Percentiles rank a stretch among this genome's conserved stretches.
phyloP scores from a whole-genome alignment of 768 basidiomycete genomes.

The Leccinellum albellum region DNA sequence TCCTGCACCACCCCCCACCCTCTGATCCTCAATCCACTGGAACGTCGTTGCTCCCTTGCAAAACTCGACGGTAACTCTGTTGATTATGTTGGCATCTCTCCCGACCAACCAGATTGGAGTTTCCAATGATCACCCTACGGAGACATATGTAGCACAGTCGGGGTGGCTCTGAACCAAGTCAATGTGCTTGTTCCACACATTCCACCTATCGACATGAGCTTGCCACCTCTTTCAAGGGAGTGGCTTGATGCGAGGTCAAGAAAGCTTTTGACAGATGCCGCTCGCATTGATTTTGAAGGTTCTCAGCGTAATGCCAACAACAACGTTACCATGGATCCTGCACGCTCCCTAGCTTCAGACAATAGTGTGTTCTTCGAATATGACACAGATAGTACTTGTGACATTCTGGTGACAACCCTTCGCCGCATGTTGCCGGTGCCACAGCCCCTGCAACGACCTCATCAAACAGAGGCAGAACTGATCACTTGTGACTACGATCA shows the following conservation, averaged over 20 bases:
- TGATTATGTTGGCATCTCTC: conserved; percentile 23
- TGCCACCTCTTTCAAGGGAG: conserved; percentile 12
- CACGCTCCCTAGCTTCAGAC: background rate
- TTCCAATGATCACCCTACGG: conserved; percentile 25
- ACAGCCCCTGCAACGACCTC: background rate
- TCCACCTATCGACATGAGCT: conserved; percentile 21
- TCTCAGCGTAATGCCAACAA: background rate
- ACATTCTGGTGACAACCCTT: background rate
- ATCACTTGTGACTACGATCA: conserved; percentile 2
- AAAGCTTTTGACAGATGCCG: conserved; percentile 12
- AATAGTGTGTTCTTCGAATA: conserved; percentile 18
- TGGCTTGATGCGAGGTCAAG: conserved; percentile 17
- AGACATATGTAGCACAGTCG: conserved; percentile 19
- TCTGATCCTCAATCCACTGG: conserved; percentile 9
- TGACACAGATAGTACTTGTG: conserved; percentile 20
- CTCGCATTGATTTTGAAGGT: conserved; percentile 10
- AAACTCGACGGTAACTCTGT: conserved; percentile 13
- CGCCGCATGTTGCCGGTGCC: background rate
- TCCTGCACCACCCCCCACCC: conserved; percentile 9
- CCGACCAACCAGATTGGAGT: conserved; percentile 21
- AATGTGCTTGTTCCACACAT: conserved; percentile 25
- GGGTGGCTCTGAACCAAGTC: conserved; percentile 25
- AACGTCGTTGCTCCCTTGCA: conserved; percentile 15
- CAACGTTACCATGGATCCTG: background rate
- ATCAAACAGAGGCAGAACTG: conserved; percentile 3